Evolutionary conservation across 2,329 filamentous ascomycete species (phyloP), one percentile per base, ranked within the genome.

Genomic region (Neopestalotiopsis rosae): DNA sequence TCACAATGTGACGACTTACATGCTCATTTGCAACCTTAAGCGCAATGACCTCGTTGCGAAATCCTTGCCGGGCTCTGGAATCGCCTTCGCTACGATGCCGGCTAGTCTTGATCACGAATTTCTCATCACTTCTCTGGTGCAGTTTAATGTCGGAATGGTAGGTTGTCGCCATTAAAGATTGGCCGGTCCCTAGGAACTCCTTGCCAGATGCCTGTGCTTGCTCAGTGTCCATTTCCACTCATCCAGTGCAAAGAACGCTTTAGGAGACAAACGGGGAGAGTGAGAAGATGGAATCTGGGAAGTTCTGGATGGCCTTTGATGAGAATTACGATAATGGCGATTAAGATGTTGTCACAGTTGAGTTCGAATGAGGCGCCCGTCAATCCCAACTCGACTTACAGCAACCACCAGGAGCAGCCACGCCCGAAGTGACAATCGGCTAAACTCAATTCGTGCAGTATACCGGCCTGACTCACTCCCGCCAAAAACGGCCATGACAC

Each of bases 31-130:
- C 42, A 13, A 45, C 63, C 17, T 57, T 66, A 5, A 66, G 28
- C 20, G 49, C 63, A 58, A n/a, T n/a, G 2, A 66, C 49, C 28
- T 66, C 63, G 24, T 56, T 66, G 14, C 28, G 63, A 32, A 66
- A 58, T 9, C 49, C 9, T 34, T 42, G 63, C 5, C 24, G 45
- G 32, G 56, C 63, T 17, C 34, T 40, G 28, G 49, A 56, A 5
- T 42, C 63, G 63, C n/a, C 34, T 38, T 56, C 30, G 63, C 14
- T 17, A 4, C n/a, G 17, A 7, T 20, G n/a, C 17, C 17, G 45
- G 17, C 17, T 52, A n/a, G 34, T 52, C 17, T 66, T 66, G 45
- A 57, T 38, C 24, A 66, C 49, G 12, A 58, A 13, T 24, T 38
- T 42, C 12, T 20, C 17, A 12, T 24, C 63, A n/a, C 32, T 0